Conservation (phyloP, 306 rosid species). For the Cucumis melo region DNA sequence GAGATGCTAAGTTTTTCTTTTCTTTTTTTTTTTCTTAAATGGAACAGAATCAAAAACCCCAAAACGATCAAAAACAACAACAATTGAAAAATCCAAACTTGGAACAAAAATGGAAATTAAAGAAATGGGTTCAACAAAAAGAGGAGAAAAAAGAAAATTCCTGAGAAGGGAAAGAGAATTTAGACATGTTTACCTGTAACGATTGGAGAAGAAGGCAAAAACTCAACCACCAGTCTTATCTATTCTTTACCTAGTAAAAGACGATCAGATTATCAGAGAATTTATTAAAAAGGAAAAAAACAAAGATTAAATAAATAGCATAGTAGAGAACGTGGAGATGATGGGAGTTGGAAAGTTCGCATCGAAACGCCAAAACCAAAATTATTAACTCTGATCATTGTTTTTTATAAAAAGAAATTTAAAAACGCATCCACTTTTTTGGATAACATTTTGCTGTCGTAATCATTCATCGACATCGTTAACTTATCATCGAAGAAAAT, state of each 20-base stretch:
- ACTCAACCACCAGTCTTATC: conserved; percentile 46
- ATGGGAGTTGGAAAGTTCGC: neutral
- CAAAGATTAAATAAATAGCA: neutral
- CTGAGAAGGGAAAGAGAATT: neutral
- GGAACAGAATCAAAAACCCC: neutral
- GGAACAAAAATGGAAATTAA: neutral
- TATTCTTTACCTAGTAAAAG: conserved; percentile 33
- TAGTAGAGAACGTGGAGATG: conserved; percentile 14
- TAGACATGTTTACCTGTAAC: conserved; percentile 25
- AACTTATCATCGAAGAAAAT: neutral
- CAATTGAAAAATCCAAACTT: conserved; percentile 6
- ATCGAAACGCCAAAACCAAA: neutral
- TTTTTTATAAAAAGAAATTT: neutral
- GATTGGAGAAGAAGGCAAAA: conserved; percentile 11
- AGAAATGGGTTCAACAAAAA: neutral
- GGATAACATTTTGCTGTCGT: neutral
- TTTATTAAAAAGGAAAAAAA: neutral
- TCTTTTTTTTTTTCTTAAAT: neutral
- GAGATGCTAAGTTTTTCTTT: neutral
- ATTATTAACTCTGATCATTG: neutral
- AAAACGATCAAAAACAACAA: conserved; percentile 7
- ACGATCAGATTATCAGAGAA: conserved; percentile 19
- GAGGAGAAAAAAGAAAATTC: neutral
- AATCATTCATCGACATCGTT: neutral
- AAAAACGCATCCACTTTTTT: neutral